These are phyloP conservation scores for Passalora sequoiae DNA, from an alignment of 2,329 filamentous ascomycete species.

Conservation along the genomic window DNA sequence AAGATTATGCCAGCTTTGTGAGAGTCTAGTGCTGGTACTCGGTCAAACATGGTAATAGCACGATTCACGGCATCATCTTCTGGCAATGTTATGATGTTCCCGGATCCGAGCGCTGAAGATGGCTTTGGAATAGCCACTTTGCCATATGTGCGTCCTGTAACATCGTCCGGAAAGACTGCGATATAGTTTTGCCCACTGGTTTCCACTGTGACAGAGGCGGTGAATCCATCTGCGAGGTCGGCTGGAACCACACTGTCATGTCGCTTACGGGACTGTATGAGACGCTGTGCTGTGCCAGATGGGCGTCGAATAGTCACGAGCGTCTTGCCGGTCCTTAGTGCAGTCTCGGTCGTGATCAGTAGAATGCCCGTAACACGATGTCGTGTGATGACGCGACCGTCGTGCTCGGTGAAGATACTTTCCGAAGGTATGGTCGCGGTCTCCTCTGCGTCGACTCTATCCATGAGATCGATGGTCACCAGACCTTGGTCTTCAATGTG, in stretches of 20 bases:
- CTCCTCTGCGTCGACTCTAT: conserved; percentile 39
- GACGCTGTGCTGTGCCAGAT: conserved; percentile 26
- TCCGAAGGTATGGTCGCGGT: conserved; percentile 61
- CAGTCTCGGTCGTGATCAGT: conserved; percentile 69
- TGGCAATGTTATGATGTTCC: conserved; percentile 60
- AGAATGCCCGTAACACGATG: conserved; percentile 70
- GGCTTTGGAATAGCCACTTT: conserved; percentile 49
- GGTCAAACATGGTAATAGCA: conserved; percentile 76
- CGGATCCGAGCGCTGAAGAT: conserved; percentile 27
- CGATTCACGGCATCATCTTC: conserved; percentile 56
- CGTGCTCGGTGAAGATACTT: conserved; percentile 57
- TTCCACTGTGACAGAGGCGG: conserved; percentile 22
- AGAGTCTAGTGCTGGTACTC: conserved; percentile 82
- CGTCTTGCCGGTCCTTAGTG: conserved; percentile 38
- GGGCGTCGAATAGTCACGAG: conserved; percentile 31
- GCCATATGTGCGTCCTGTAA: conserved; percentile 27
- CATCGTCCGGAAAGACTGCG: conserved; percentile 28
- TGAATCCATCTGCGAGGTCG: conserved; percentile 17
- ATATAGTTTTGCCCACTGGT: conserved; percentile 23
- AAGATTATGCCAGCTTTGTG: conserved; percentile 96
- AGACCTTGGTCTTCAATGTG: conserved; percentile 86
- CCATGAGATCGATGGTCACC: conserved; percentile 77
- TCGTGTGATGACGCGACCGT: conserved; percentile 62
- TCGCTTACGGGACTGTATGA: conserved; percentile 17
- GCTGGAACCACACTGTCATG: conserved; percentile 9